These are phyloP conservation scores for Lactifluus rugatus DNA, from an alignment of 768 basidiomycete genomes.

Conservation along the genomic window DNA sequence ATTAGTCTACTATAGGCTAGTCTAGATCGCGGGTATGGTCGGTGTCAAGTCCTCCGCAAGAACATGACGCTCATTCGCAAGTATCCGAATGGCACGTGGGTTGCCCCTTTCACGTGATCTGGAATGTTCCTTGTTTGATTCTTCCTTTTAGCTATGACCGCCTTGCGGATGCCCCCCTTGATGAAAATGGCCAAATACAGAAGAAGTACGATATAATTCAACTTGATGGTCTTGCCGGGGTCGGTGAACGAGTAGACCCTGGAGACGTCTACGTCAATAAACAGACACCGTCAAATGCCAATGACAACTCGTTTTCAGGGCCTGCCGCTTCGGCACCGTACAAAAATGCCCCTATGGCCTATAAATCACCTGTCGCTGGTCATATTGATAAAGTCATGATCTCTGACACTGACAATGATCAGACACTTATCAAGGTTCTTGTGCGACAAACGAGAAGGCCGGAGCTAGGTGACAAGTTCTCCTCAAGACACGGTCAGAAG, in stretches of 20 bases:
- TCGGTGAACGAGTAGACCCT: slow-evolving; percentile 88
- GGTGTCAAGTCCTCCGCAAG: slow-evolving; percentile 96
- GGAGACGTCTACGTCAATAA: slow-evolving; percentile 96
- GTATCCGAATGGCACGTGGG: slow-evolving; percentile 95
- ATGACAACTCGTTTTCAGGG: slow-evolving; percentile 80
- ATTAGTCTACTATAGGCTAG: slow-evolving; percentile 50
- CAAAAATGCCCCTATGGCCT: slow-evolving; percentile 85
- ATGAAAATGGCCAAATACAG: slow-evolving; percentile 67
- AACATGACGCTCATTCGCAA: slow-evolving; percentile 89
- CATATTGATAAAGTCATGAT: slow-evolving; percentile 98
- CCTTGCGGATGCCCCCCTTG: slow-evolving; percentile 81
- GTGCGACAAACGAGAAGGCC: slow-evolving; percentile 95
- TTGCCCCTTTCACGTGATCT: slow-evolving; percentile 21
- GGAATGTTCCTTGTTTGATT: not conserved
- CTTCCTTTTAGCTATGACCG: slow-evolving; percentile 65
- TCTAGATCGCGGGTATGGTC: slow-evolving; percentile 92
- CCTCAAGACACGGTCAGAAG: slow-evolving; percentile 95
- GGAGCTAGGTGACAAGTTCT: slow-evolving; percentile 98
- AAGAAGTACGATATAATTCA: slow-evolving; percentile 91
- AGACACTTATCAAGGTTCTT: slow-evolving; percentile 92
- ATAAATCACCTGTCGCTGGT: slow-evolving; percentile 89
- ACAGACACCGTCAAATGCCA: slow-evolving; percentile 90
- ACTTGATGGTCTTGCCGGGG: slow-evolving; percentile 85
- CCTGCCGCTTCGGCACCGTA: slow-evolving; percentile 78
- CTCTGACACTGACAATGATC: slow-evolving; percentile 93